Base-by-base conservation (phyloP, 495 filamentous ascomycete genomes). In the Penicillium fimorum region DNA sequence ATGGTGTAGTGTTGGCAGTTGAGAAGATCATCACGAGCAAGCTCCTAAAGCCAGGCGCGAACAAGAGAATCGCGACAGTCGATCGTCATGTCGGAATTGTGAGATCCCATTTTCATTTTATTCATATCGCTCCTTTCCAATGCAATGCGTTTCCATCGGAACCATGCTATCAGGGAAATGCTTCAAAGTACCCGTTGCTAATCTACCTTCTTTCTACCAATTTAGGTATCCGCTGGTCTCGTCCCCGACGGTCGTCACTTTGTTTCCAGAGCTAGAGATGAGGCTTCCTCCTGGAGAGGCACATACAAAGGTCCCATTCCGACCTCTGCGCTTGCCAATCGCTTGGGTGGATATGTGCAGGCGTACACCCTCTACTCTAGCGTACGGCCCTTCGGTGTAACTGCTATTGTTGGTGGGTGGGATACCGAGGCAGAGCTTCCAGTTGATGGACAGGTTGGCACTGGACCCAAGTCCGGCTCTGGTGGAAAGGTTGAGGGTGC, bases 1-100 rank as follows among this genome's bases (percentile, higher is more conserved):
- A 97, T 75, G 94, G 94, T 60, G 91, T 98, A 41, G 91, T 98
- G 53, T 82, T 98, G 56, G 94, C 95, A 38, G 88, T 96, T 47
- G 94, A 98, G 80, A 98, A 98, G 79, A 86, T 97, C 62, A 82
- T 97, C 74, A 86, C 85, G 35, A 96, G 92, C 79, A 97, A 96
- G 75, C 83, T 98, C 63, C 80, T 97, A 63, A 96, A 97, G 71
- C 84, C 87, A 38, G 87, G 86, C 65, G 91, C 92, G 56, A 98
- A 98, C 78, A 96, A 96, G 81, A 86, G 92, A 66, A 97, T 97
- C 76, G 86, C 91, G 59, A 96, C 92, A 7, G 84, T 97, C 29
- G 94, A 98, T 77, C 84, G 89, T 67, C 91, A 98, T 77, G 79
- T 96, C 62, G 94, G 94, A 65, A 86, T 96, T 70, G 94, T 97